Conservation (phyloP, 129 eudicot genomes). For the Chrysanthemum makinoi region DNA sequence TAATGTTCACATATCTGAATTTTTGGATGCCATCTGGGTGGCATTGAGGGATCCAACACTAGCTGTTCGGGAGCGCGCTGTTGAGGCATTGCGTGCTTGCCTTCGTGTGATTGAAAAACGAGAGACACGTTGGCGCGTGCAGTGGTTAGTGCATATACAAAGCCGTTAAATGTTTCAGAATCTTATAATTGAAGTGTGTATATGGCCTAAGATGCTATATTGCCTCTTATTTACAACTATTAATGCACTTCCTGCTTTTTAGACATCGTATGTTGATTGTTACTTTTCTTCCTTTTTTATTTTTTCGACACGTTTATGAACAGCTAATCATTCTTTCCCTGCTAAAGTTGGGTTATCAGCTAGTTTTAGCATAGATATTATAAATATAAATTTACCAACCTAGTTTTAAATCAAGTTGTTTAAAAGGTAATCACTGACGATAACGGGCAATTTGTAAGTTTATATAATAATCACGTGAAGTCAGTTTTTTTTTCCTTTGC, state of each 20-base stretch:
- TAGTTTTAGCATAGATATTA: not conserved
- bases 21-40: constrained; percentile 97
- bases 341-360: not conserved
- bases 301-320: not conserved
- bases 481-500: too few species aligned
- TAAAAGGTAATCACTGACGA: not conserved
- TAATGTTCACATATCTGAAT: constrained; percentile 84
- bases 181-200: not conserved
- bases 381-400: constrained; percentile 3
- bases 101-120: constrained; percentile 97
- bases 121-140: constrained; percentile 99
- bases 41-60: constrained; percentile 89
- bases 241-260: constrained; percentile 9
- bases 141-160: constrained; percentile 59
- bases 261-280: constrained; percentile 17
- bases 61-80: constrained; percentile 87
- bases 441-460: not conserved
- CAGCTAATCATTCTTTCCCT: not conserved
- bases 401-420: not conserved
- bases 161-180: not conserved
- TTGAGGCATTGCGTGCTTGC: constrained; percentile 98
- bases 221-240: constrained; percentile 4
- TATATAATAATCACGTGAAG: not conserved
- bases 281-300: constrained; percentile 6
- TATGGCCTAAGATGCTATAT: not conserved